Percentiles rank a stretch among this genome's conserved stretches.
phyloP scores from a whole-genome alignment of 768 basidiomycete genomes.

The Russula ochroleuca region DNA sequence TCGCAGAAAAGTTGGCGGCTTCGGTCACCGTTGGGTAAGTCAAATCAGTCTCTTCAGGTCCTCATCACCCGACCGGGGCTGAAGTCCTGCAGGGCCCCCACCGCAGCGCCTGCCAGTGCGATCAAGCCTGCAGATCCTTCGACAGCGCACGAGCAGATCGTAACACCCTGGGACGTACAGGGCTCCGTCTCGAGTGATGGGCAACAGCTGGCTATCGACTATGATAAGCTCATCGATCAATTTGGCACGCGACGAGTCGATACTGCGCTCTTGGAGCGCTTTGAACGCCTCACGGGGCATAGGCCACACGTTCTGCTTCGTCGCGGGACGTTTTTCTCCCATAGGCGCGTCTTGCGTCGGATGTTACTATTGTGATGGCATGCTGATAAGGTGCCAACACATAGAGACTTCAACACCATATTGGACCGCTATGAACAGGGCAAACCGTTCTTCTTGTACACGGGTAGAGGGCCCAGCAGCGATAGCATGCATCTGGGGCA shows the following conservation, averaged over 20 bases:
- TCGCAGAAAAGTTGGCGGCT: constrained; percentile 4
- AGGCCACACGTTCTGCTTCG: constrained; percentile 85
- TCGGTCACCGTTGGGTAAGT: constrained; percentile 2
- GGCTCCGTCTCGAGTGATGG: constrained; percentile 86
- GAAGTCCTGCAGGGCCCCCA: not conserved
- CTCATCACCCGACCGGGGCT: not conserved
- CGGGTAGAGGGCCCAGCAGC: constrained; percentile 93
- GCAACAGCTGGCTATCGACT: constrained; percentile 90
- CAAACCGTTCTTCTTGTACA: constrained; percentile 97
- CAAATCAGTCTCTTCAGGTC: not conserved
- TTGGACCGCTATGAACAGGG: constrained; percentile 93
- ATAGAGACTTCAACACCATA: constrained; percentile 88
- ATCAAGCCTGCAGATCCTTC: constrained; percentile 36
- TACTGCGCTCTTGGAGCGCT: constrained; percentile 71
- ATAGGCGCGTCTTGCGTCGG: constrained; percentile 56
- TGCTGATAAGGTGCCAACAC: constrained; percentile 6
- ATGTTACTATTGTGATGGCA: not conserved
- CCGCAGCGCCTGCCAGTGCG: constrained; percentile 22
- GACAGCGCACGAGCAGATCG: constrained; percentile 58
- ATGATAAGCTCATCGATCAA: constrained; percentile 89
- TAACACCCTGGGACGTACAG: constrained; percentile 98
- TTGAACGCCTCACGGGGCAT: constrained; percentile 85
- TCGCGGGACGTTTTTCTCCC: constrained; percentile 95
- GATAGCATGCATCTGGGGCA: constrained; percentile 98
- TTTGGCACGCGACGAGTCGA: constrained; percentile 90